Conservation (phyloP, 495 filamentous ascomycete genomes). For the Penicillium verhagenii region DNA sequence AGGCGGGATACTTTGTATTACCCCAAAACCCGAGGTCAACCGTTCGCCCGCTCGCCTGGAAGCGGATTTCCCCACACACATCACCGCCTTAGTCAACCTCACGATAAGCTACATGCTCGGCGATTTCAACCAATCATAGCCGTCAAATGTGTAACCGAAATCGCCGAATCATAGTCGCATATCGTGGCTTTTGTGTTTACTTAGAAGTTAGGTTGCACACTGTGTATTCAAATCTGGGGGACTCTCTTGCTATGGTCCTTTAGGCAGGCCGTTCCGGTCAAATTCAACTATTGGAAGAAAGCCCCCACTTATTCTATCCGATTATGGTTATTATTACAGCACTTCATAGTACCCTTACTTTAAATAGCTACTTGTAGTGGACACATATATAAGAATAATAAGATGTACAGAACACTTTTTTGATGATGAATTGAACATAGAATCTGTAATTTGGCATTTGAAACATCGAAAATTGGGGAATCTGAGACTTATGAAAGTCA, state of each 20-base stretch:
- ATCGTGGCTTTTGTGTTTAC: too few species aligned
- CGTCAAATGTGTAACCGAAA: neutral
- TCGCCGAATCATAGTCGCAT: conserved; percentile 16
- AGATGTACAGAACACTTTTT: neutral
- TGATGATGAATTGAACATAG: neutral
- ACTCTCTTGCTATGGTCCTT: too few species aligned
- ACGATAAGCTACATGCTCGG: conserved; percentile 27
- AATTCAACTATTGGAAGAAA: neutral
- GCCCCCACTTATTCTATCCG: neutral
- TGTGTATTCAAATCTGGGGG: too few species aligned
- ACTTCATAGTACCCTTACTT: too few species aligned
- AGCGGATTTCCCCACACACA: conserved; percentile 17
- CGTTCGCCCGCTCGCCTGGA: conserved; percentile 17
- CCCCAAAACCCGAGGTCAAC: conserved; percentile 25
- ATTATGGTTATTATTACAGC: neutral
- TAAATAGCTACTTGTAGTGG: too few species aligned
- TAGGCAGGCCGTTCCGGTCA: conserved; percentile 14
- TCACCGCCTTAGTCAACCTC: neutral
- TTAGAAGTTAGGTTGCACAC: too few species aligned
- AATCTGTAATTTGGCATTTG: neutral
- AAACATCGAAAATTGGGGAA: conserved; percentile 2
- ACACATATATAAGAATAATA: too few species aligned
- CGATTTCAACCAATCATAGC: conserved; percentile 14
- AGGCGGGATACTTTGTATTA: neutral
- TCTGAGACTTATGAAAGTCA: neutral